Percentiles rank a stretch among this genome's conserved stretches.
These are phyloP conservation scores for Acacia melanoxylon DNA, from an alignment of 306 rosid species.

Conservation along the genomic window DNA sequence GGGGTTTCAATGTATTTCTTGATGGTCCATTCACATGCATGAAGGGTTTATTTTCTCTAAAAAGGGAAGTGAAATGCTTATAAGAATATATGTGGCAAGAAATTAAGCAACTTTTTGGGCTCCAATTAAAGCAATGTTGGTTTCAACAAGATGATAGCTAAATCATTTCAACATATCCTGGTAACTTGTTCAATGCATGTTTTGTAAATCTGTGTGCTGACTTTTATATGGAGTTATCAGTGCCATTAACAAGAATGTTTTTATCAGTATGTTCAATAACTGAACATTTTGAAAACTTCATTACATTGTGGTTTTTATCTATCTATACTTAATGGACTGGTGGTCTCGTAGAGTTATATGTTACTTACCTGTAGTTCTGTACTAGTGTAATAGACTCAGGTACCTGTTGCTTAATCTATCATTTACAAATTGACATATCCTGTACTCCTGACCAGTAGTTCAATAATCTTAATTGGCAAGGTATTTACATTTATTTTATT, in stretches of 20 bases:
- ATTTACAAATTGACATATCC: neutral
- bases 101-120: neutral
- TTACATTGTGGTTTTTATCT: neutral
- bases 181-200: neutral
- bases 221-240: neutral
- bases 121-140: neutral
- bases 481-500: neutral
- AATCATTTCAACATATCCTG: neutral
- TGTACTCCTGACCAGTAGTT: neutral
- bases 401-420: neutral
- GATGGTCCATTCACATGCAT: neutral
- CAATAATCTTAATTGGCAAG: neutral
- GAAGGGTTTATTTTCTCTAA: neutral
- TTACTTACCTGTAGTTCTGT: too few relatives aligned
- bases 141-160: neutral
- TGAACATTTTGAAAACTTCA: neutral
- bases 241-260: neutral
- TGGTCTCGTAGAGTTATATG: neutral
- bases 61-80: neutral
- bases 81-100: neutral
- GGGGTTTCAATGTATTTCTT: neutral
- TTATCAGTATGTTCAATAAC: neutral
- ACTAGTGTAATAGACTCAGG: neutral
- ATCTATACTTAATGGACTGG: neutral
- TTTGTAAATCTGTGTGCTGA: conserved; percentile 1